phyloP scores from a whole-genome alignment of 73 alveolate species.

The Effrenium voratum region DNA sequence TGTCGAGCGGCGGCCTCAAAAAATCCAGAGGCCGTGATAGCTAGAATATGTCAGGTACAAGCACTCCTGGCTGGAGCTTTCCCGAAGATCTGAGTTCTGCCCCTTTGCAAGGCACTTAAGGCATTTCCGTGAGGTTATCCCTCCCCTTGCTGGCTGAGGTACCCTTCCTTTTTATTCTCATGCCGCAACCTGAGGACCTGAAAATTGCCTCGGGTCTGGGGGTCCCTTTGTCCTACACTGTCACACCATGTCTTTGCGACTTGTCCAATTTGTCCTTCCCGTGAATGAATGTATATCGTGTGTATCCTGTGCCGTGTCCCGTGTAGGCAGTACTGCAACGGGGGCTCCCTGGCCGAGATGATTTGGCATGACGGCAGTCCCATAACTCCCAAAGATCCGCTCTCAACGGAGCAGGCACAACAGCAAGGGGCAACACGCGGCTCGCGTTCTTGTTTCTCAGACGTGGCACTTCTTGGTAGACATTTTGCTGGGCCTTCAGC shows the following conservation, averaged over 20 bases:
- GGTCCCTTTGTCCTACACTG: background rate
- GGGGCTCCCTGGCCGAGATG: conserved; percentile 80
- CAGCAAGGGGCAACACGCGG: background rate
- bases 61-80: conserved; percentile 92
- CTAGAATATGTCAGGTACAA: conserved; percentile 26
- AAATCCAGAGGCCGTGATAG: background rate
- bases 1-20: conserved; percentile 28
- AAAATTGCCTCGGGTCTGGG: background rate
- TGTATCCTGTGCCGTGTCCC: background rate
- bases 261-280: background rate
- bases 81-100: conserved; percentile 76
- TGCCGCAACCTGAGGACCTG: conserved; percentile 17
- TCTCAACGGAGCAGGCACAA: conserved; percentile 44
- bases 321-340: conserved; percentile 57
- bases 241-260: background rate
- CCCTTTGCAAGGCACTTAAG: conserved; percentile 13
- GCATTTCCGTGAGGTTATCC: background rate
- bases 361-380: conserved; percentile 79
- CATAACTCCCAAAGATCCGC: conserved; percentile 58
- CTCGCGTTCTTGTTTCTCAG: background rate
- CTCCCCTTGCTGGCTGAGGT: background rate
- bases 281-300: background rate
- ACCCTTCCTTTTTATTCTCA: conserved; percentile 86
- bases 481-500: conserved; percentile 85
- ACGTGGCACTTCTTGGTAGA: conserved; percentile 70